A percentile compares a stretch with the other conserved stretches of the same genome.
Conservation (phyloP, 2,329 filamentous ascomycete genomes). For the Aspergillus aculeatinus region DNA sequence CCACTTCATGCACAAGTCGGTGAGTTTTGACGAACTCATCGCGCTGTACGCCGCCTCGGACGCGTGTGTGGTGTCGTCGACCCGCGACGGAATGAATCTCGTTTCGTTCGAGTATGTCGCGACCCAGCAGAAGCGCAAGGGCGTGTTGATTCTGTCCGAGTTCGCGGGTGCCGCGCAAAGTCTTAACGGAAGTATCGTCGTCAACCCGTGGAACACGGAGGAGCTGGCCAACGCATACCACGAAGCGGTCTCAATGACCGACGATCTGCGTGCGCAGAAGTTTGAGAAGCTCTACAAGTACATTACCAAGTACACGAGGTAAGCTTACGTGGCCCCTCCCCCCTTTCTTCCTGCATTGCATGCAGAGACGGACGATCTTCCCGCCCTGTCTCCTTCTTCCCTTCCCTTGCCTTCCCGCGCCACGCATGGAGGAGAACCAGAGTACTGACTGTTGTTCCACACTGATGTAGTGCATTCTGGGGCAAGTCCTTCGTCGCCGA, state of each 20-base stretch:
- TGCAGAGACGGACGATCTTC: not conserved
- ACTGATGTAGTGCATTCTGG: conserved; percentile 74
- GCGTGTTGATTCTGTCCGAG: conserved; percentile 91
- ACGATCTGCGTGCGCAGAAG: conserved; percentile 81
- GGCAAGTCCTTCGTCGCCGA: conserved; percentile 89
- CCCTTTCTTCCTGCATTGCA: too few species aligned
- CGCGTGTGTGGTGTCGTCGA: conserved; percentile 88
- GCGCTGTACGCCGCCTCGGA: conserved; percentile 91
- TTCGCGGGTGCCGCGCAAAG: conserved; percentile 95
- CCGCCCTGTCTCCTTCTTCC: not conserved
- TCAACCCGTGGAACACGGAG: conserved; percentile 98
- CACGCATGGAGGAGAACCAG: not conserved
- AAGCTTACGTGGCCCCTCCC: conserved; percentile 18
- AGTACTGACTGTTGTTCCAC: conserved; percentile 18
- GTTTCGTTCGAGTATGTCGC: conserved; percentile 99
- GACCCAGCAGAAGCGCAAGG: conserved; percentile 84
- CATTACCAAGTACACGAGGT: conserved; percentile 93
- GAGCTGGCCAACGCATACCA: conserved; percentile 91
- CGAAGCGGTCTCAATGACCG: conserved; percentile 90
- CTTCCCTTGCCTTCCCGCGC: not conserved
- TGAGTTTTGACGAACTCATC: conserved; percentile 90
- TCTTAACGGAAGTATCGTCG: conserved; percentile 86
- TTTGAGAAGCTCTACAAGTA: conserved; percentile 92
- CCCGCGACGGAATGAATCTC: conserved; percentile 96
- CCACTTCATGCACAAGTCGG: conserved; percentile 96